Evolutionary conservation across 805 yeast genomes (phyloP), one percentile per base, ranked within the genome.

Genomic region (Wickerhamiella lipophila): DNA sequence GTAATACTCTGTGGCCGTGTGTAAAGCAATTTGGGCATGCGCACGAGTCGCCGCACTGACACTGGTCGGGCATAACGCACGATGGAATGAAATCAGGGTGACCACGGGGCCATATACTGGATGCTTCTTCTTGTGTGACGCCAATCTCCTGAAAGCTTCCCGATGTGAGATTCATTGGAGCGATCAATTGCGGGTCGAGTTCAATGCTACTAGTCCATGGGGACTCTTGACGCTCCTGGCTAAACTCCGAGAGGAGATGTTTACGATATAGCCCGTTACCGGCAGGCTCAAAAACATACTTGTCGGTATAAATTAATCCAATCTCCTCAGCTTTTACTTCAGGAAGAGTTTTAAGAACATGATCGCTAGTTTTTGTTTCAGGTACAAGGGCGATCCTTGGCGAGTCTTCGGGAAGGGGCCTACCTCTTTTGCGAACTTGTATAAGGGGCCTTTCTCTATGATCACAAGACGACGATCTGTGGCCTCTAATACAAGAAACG

Each of bases 371-470:
- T 8, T 29, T n/a, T 7, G 22, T 16, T 15, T 30, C 27, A 3
- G 45, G 49, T 3, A 39, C n/a, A 4, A 47, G 26, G 3, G 85
- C 84, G 12, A 78, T 69, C 45, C 85, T 63, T 52, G 76, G 78
- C 44, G 68, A 68, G 4, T 75, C 75, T 46, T 73, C 77, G 8
- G 77, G 71, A 23, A 75, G 70, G 0, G 96, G 96, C 42, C 97
- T 67, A 0, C 97, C 98, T 51, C 95, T 75, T n/a, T 84, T 76
- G 23, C 95, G 73, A 11, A 89, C 96, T 58, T 86, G 84, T 11
- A 88, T 79, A 36, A 89, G 68, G 21, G 92, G 85, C 42, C 96
- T 71, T 47, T 75, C 70, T 26, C 82, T 76, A 64, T 89, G 98
- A 48, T 76, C 76, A 64, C 98, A 89, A 49, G 81, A 77, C 0